A percentile compares a stretch with the other conserved stretches of the same genome.
Evolutionary conservation across 1,139 yeast species (phyloP).

Genomic region (Taphrina communis): DNA sequence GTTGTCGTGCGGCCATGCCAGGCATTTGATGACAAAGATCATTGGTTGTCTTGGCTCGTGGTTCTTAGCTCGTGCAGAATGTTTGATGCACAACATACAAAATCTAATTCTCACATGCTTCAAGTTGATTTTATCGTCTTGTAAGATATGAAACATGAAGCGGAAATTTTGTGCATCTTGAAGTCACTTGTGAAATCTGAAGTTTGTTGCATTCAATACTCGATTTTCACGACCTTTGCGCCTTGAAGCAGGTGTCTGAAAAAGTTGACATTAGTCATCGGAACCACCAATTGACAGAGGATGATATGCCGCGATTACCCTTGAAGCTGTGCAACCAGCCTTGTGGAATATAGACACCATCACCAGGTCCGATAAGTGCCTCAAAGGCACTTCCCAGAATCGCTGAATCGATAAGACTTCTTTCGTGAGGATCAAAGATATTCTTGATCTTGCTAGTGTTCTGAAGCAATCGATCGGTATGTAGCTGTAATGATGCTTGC

Average conservation of each 20-base stretch:
- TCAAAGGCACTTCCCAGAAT: conserved; percentile 2
- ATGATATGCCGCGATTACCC: conserved; percentile 20
- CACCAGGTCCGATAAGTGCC: conserved; percentile 25
- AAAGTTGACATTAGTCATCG: neutral
- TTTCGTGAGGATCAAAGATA: conserved; percentile 13
- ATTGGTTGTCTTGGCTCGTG: too few relatives aligned
- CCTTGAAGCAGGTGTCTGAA: too few relatives aligned
- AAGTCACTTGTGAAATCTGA: too few relatives aligned
- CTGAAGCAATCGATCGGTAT: conserved; percentile 22
- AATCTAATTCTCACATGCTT: neutral
- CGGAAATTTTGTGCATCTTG: too few relatives aligned
- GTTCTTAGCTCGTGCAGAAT: neutral
- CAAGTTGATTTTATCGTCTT: neutral
- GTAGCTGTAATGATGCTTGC: conserved; percentile 1
- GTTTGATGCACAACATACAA: neutral
- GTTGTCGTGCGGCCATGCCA: neutral
- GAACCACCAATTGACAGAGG: conserved; percentile 40
- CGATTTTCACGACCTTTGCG: too few relatives aligned
- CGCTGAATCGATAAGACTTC: neutral
- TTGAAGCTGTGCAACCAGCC: conserved; percentile 40
- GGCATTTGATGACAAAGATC: neutral
- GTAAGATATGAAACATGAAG: too few relatives aligned
- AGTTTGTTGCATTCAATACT: too few relatives aligned
- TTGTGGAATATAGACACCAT: conserved; percentile 32
- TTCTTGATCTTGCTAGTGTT: conserved; percentile 31